Evolutionary conservation across 371 early-diverging fungal genomes (phyloP).

Genomic region (Rhizomucor miehei): DNA sequence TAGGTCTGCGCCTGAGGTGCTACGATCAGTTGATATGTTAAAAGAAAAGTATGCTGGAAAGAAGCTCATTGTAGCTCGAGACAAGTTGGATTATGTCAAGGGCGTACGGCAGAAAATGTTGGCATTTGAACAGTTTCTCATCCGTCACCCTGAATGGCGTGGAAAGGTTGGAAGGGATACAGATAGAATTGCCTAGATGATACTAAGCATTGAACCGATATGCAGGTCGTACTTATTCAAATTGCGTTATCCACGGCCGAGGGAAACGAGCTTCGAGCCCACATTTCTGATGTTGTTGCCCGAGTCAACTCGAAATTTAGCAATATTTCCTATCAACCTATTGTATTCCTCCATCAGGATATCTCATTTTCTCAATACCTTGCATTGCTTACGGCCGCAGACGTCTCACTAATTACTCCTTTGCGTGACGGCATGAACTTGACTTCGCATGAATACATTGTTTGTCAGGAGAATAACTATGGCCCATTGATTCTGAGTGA

Average conservation of each 20-base stretch:
- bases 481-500: conserved; percentile 94
- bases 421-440: conserved; percentile 99
- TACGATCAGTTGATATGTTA: conserved; percentile 72
- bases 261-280: conserved; percentile 69
- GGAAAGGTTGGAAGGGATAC: conserved; percentile 59
- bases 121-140: conserved; percentile 92
- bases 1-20: conserved; percentile 47
- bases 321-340: conserved; percentile 87
- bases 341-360: conserved; percentile 94
- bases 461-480: conserved; percentile 91
- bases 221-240: conserved; percentile 89
- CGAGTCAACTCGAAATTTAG: conserved; percentile 95
- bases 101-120: conserved; percentile 97
- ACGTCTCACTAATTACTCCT: conserved; percentile 93
- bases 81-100: conserved; percentile 98
- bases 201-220: too few relatives aligned
- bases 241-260: conserved; percentile 68
- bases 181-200: conserved; percentile 42
- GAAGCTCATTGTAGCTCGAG: conserved; percentile 95
- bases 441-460: conserved; percentile 96
- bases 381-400: conserved; percentile 93
- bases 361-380: conserved; percentile 91
- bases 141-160: conserved; percentile 86
- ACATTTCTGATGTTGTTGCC: conserved; percentile 89
- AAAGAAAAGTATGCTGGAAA: conserved; percentile 90